Evolutionary conservation across 2,329 filamentous ascomycete species (phyloP).

Genomic region (Phaeoacremonium minimum): DNA sequence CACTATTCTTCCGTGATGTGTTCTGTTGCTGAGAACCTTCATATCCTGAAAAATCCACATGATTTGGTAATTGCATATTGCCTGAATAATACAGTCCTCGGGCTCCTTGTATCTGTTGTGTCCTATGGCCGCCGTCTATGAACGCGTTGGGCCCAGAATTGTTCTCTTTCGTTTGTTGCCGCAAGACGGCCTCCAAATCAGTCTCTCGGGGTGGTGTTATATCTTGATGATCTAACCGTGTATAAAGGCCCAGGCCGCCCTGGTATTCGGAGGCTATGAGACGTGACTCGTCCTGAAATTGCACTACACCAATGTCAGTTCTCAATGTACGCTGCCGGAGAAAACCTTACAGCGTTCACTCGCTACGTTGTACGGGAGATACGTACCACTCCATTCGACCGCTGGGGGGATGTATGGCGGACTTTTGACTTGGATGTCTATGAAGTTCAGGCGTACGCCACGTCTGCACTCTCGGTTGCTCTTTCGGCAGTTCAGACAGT

Average conservation of each 20-base stretch:
- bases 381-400: constrained; percentile 60
- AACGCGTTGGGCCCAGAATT: too few relatives aligned
- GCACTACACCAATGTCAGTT: constrained; percentile 40
- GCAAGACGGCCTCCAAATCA: constrained; percentile 16
- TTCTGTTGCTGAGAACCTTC: constrained; percentile 6
- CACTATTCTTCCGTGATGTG: constrained; percentile 6
- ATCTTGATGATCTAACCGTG: constrained; percentile 41
- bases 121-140: too few relatives aligned
- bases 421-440: constrained; percentile 71
- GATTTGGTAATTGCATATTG: not conserved
- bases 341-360: too few relatives aligned
- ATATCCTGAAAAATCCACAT: constrained; percentile 3
- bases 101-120: not conserved
- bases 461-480: constrained; percentile 82
- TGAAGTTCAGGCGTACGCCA: constrained; percentile 85
- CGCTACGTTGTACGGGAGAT: too few relatives aligned
- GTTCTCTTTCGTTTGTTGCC: constrained; percentile 8
- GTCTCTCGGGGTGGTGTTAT: constrained; percentile 19
- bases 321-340: not conserved
- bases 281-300: constrained; percentile 84
- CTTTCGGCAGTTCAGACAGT: constrained; percentile 78
- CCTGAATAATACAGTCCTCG: not conserved
- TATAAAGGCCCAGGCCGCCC: constrained; percentile 72
- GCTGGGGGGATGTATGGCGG: constrained; percentile 60
- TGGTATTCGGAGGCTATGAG: constrained; percentile 87